Percentiles rank a stretch among this genome's conserved stretches.
Conservation (phyloP, 257 asterid genomes). For the Solanum medicagineum region DNA sequence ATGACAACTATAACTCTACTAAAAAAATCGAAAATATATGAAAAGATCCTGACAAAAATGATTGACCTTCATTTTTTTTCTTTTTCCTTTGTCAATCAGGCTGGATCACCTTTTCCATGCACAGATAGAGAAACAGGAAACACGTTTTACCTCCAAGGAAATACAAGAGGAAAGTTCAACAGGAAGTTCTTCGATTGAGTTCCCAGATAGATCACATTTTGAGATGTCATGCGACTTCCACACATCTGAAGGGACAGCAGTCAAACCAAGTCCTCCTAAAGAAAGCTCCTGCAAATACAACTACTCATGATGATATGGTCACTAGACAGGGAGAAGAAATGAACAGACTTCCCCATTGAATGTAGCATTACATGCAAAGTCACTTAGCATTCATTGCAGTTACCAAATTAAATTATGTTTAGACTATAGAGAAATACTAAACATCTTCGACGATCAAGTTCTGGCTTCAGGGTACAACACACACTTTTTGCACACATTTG, state of each 20-base stretch:
- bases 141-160: slow-evolving; percentile 57
- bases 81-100: neutral
- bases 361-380: neutral
- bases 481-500: neutral
- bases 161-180: slow-evolving; percentile 60
- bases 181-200: slow-evolving; percentile 78
- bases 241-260: slow-evolving; percentile 64
- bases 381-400: neutral
- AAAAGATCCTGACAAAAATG: neutral
- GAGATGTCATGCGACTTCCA: slow-evolving; percentile 62
- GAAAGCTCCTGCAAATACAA: slow-evolving; percentile 66
- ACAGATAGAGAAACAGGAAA: neutral
- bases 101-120: neutral
- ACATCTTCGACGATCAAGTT: neutral
- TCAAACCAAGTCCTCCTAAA: slow-evolving; percentile 48
- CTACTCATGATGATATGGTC: neutral
- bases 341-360: neutral
- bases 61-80: neutral
- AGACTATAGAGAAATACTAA: neutral
- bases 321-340: neutral
- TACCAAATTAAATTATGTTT: neutral
- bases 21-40: neutral
- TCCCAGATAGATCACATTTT: slow-evolving; percentile 69
- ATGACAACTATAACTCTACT: neutral
- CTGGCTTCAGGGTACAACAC: neutral